Base-by-base conservation (phyloP, 768 basidiomycete species). In the Pisolithus sp. region DNA sequence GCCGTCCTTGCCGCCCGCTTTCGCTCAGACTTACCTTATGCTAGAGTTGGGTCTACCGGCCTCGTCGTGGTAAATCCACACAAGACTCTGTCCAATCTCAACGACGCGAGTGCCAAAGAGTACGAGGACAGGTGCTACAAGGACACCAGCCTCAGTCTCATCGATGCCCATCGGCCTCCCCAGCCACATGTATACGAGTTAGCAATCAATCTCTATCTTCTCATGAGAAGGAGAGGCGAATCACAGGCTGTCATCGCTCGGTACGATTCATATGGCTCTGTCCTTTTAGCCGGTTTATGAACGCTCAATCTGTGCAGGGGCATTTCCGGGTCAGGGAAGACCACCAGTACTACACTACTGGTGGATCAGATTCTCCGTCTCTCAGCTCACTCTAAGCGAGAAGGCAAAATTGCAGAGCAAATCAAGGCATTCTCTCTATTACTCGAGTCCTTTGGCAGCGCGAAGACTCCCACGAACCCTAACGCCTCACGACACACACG, bases 131-230 rank as follows among this genome's bases (percentile, higher is more conserved):
- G 73, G 36, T 73, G 67, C 53, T 81, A 81, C 73, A 76, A 75
- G 67, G 77, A 80, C 62, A 77, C 77, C 46, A 70, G 66, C 48
- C 66, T 76, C 9, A 68, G 68, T 49, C 59, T 75, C 23, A 71
- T 62, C 2, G 63, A 70, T 34, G 59, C 71, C 24, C 63, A 63
- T 4, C 58, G 72, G 2, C 70, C 73, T 18, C 70, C 79, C 8
- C 77, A 79, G 48, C 83, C 83, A 28, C 82, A 82, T 59, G 58
- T 80, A 1, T 85, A 81, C 60, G 84, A 85, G 52, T 68, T 82
- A 39, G 83, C 83, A 1, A 79, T 77, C 24, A 70, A 78, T 56
- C 73, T 78, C 24, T 85, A 83, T 65, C 67, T 80, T 47, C 59
- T 83, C 46, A 82, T 82, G 79, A 66, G 74, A 55, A 72, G 83